Base-by-base conservation (phyloP, 2,329 filamentous ascomycete genomes). In the Fusarium temperatum region DNA sequence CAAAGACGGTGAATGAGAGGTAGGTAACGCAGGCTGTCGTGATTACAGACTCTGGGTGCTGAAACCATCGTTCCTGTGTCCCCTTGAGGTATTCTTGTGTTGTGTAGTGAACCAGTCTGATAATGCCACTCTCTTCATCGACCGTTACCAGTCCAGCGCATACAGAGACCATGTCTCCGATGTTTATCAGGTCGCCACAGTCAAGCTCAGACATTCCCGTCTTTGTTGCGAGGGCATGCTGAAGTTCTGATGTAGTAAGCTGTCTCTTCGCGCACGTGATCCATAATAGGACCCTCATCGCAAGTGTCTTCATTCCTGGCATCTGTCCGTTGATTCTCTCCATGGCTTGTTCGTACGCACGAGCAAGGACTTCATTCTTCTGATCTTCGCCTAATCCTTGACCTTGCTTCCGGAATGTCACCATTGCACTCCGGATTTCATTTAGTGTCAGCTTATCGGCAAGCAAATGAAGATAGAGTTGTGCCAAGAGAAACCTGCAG, bases 91-190 rank as follows among this genome's bases (percentile, higher is more conserved):
- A 87, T 47, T 86, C 81, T 44, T 85, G 81, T 0, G 83, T 78
- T 0, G 85, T 86, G 54, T 84, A 83, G 66, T 87, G 85, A 6
- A 85, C 83, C 1, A 87, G 65, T 3, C 83, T 80, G 7, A 87
- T 77, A 32, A 82, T 76, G 18, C 75, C 36, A 50, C 78, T 86
- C 45, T 83, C 70, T 38, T 81, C 59, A 42, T 87, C 82, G 10
- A 85, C 28, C 0, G 78, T 83, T 8, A 87, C 81, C 17, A 88
- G 48, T 2, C 85, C 85, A 32, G 79, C 81, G 59, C 84, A 87
- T 2, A 79, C 76, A 1, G 81, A 82, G 0, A 84, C 63, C 2
- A 85, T 61, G 3, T 80, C 75, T 20, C 81, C 77, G 17, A 82
- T 35, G 0, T 79, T 66, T 3, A 78, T 63, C 2, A 85, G n/a